These are phyloP conservation scores for Hirsutella minnesotensis DNA, from an alignment of 2,329 filamentous ascomycete species.

Conservation along the genomic window DNA sequence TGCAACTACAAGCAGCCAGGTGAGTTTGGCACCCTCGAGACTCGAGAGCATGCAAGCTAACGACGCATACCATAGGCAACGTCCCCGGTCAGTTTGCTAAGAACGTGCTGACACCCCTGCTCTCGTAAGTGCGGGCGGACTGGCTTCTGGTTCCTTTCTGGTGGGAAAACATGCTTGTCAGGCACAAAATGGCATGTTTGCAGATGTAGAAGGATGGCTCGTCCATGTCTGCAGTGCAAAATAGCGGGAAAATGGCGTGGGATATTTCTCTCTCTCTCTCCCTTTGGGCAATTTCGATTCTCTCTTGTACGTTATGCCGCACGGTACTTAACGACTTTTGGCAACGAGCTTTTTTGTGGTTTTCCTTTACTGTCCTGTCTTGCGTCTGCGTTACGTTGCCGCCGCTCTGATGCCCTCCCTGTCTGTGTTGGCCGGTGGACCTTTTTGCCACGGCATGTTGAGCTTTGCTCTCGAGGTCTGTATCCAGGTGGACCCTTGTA, in stretches of 20 bases:
- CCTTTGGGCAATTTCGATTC: slow-evolving; percentile 15
- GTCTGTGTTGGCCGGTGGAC: neutral
- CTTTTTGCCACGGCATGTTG: too few species aligned
- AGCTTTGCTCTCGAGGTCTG: too few species aligned
- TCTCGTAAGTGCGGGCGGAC: neutral
- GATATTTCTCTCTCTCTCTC: neutral
- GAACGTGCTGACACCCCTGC: slow-evolving; percentile 33
- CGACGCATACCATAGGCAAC: too few species aligned
- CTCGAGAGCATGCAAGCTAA: neutral
- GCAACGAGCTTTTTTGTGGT: slow-evolving; percentile 4
- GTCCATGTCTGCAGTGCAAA: neutral
- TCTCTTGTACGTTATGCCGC: slow-evolving; percentile 22
- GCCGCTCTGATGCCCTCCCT: neutral
- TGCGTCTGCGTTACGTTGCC: slow-evolving; percentile 1
- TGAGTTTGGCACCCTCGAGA: slow-evolving; percentile 29
- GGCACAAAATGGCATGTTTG: neutral
- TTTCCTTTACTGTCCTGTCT: slow-evolving; percentile 4
- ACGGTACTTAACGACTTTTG: slow-evolving; percentile 20
- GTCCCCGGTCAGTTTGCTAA: slow-evolving; percentile 34
- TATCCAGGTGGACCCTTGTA: too few species aligned
- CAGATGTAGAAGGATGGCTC: neutral
- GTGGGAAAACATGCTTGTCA: neutral
- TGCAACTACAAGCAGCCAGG: slow-evolving; percentile 77
- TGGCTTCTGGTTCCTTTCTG: too few species aligned
- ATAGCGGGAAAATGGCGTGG: neutral